These are phyloP conservation scores for Candida glaebosa DNA, from an alignment of 805 yeast genomes.

Conservation along the genomic window DNA sequence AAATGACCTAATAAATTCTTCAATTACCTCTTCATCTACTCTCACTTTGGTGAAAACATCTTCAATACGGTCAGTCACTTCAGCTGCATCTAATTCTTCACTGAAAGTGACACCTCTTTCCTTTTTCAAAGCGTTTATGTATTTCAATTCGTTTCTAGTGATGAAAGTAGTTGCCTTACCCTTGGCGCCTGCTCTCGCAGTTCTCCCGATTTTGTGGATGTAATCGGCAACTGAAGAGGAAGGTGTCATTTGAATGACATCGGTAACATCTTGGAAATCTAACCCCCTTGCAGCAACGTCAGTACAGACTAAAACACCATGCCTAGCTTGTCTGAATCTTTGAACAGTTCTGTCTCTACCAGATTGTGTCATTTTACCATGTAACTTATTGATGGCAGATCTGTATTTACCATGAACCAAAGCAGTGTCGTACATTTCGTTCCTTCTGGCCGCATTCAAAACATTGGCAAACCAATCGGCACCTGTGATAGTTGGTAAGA, in stretches of 20 bases:
- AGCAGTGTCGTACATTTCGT: conserved; percentile 13
- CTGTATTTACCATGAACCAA: conserved; percentile 14
- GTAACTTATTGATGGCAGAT: conserved; percentile 39
- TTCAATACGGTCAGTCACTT: conserved; percentile 22
- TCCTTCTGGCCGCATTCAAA: conserved; percentile 21
- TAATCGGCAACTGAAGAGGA: conserved; percentile 74
- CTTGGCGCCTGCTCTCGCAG: conserved; percentile 84
- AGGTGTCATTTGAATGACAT: conserved; percentile 81
- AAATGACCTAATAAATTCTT: conserved; percentile 22
- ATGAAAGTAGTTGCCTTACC: conserved; percentile 69
- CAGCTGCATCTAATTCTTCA: conserved; percentile 37
- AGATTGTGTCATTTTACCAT: conserved; percentile 72
- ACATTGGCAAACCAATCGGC: conserved; percentile 55
- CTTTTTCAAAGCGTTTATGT: conserved; percentile 43
- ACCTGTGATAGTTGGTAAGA: conserved; percentile 72
- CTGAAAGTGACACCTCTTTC: conserved; percentile 55
- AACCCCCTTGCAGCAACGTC: conserved; percentile 97
- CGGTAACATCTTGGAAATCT: conserved; percentile 86
- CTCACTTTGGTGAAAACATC: conserved; percentile 13
- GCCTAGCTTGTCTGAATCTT: conserved; percentile 42
- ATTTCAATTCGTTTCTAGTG: conserved; percentile 55
- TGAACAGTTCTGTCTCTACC: conserved; percentile 60
- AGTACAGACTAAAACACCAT: conserved; percentile 72
- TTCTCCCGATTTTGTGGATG: conserved; percentile 92
- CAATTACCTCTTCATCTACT: conserved; percentile 18